A percentile compares a stretch with the other conserved stretches of the same genome.
phyloP scores from a whole-genome alignment of 2,329 filamentous ascomycete genomes.

The Nemania diffusa region DNA sequence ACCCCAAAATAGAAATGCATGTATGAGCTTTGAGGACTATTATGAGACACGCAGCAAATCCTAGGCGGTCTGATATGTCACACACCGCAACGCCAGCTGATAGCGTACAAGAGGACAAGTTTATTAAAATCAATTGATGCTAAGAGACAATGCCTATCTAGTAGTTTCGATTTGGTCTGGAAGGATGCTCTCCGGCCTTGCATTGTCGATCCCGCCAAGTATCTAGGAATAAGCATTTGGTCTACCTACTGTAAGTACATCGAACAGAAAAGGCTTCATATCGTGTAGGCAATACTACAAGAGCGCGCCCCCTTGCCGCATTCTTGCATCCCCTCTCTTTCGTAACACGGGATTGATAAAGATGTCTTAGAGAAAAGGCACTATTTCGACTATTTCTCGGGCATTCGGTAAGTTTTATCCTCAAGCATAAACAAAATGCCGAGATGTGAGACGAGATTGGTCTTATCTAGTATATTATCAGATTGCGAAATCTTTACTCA shows the following conservation, averaged over 20 bases:
- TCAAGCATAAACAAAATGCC: neutral
- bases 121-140: neutral
- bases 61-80: too few species aligned
- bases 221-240: slow-evolving; percentile 4
- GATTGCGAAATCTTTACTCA: neutral
- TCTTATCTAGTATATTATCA: neutral
- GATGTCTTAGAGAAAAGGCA: neutral
- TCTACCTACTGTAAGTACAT: neutral
- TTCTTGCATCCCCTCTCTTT: neutral
- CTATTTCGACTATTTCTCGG: neutral
- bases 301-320: neutral
- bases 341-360: neutral
- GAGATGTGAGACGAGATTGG: neutral
- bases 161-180: neutral
- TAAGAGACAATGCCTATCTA: slow-evolving; percentile 7
- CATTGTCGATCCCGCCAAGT: slow-evolving; percentile 7
- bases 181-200: neutral
- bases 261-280: neutral
- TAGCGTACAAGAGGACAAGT: neutral
- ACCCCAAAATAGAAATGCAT: too few species aligned
- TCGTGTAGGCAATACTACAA: neutral
- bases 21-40: too few species aligned
- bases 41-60: too few species aligned
- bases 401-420: neutral
- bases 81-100: slow-evolving; percentile 5